Conservation (phyloP, 768 basidiomycete species). For the Lentinus brumalis region DNA sequence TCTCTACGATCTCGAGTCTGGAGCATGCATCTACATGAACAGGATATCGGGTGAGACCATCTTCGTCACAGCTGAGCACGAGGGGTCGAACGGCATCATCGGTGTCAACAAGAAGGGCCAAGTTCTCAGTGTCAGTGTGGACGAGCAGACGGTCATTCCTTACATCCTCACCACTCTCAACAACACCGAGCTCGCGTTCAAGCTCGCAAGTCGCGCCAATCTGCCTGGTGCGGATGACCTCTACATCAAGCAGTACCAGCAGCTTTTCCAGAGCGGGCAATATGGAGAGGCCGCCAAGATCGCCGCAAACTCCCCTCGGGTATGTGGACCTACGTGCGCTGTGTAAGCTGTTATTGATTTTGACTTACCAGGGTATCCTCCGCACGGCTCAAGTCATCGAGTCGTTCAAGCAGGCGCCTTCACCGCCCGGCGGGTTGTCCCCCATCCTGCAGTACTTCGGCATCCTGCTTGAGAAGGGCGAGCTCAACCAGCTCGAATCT, state of each 20-base stretch:
- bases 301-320: conserved; percentile 94
- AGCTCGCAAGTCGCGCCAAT: conserved; percentile 93
- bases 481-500: conserved; percentile 95
- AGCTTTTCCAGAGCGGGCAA: conserved; percentile 86
- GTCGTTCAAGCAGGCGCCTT: conserved; percentile 95
- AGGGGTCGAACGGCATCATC: conserved; percentile 92
- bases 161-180: conserved; percentile 93
- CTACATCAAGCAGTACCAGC: conserved; percentile 92
- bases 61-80: conserved; percentile 97
- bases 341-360: neutral
- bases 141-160: conserved; percentile 94
- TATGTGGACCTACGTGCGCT: conserved; percentile 30
- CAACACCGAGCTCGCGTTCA: conserved; percentile 97
- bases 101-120: conserved; percentile 99
- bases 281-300: conserved; percentile 95
- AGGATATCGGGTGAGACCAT: conserved; percentile 99
- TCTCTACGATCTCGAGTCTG: conserved; percentile 96
- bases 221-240: conserved; percentile 97
- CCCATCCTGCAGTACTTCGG: conserved; percentile 99
- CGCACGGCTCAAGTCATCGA: conserved; percentile 96
- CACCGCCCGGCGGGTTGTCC: conserved; percentile 84
- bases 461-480: conserved; percentile 96
- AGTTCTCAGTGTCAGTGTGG: conserved; percentile 94
- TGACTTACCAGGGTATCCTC: conserved; percentile 76
- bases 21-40: conserved; percentile 99